phyloP scores from a whole-genome alignment of 1,284 basidiomycete genomes.

The Apiotrichum siamense region DNA sequence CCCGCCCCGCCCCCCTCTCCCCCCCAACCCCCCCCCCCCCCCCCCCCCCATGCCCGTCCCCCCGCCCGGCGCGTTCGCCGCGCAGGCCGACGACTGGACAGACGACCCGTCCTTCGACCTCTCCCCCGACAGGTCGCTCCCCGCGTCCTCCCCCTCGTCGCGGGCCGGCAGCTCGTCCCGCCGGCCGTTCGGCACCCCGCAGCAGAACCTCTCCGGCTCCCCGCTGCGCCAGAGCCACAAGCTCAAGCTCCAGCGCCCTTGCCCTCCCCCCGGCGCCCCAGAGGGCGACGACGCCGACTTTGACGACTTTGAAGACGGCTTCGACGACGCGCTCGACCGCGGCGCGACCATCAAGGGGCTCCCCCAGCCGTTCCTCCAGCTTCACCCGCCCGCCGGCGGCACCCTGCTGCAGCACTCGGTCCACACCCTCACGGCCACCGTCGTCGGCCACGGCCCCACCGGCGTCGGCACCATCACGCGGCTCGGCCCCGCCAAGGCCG shows the following conservation, averaged over 20 bases:
- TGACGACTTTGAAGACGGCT: conserved; percentile 16
- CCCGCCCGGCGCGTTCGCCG: conserved; percentile 21
- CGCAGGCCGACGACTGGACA: conserved; percentile 38
- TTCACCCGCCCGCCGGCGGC: neutral
- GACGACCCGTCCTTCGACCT: conserved; percentile 41
- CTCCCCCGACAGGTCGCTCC: conserved; percentile 13
- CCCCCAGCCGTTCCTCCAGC: neutral
- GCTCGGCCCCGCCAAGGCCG: conserved; percentile 14
- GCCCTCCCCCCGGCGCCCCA: neutral
- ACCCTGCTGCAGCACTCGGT: neutral
- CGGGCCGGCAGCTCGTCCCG: conserved; percentile 11
- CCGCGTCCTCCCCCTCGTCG: conserved; percentile 17
- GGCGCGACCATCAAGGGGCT: neutral
- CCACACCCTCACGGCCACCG: conserved; percentile 21
- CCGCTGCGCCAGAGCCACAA: conserved; percentile 26
- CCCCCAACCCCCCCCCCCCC: neutral
- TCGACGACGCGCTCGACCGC: neutral
- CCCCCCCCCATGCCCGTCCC: conserved; percentile 17
- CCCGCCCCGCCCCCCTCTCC: neutral
- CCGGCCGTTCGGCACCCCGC: conserved; percentile 5
- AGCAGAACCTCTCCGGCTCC: conserved; percentile 18
- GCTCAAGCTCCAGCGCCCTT: neutral
- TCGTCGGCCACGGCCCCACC: conserved; percentile 31
- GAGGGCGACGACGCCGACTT: conserved; percentile 27
- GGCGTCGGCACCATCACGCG: conserved; percentile 39